Evolutionary conservation across 192 early-diverging fungal species (phyloP).

Genomic region (Coemansia sp.): DNA sequence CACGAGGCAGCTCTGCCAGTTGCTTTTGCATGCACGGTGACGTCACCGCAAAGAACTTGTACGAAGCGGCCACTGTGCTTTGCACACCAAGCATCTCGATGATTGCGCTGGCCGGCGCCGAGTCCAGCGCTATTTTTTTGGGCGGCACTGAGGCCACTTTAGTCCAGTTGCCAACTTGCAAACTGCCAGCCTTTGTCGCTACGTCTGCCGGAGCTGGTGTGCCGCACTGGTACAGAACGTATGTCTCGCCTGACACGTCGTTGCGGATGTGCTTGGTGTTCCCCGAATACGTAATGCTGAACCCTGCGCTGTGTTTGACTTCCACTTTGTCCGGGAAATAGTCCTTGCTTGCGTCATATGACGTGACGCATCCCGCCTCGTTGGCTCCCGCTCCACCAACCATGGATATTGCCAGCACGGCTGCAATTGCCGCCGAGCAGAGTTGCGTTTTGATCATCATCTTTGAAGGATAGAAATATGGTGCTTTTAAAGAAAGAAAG

Average conservation of each 20-base stretch:
- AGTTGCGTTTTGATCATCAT: conserved; percentile 32
- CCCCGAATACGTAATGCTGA: conserved; percentile 60
- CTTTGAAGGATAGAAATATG: not conserved
- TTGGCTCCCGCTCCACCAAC: conserved; percentile 20
- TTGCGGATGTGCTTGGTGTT: conserved; percentile 70
- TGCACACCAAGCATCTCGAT: conserved; percentile 43
- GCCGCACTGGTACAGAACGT: conserved; percentile 73
- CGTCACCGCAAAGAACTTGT: conserved; percentile 40
- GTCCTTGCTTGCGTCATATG: conserved; percentile 32
- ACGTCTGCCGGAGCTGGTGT: conserved; percentile 54
- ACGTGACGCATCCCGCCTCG: conserved; percentile 28
- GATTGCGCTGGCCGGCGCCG: conserved; percentile 46
- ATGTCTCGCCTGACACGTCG: conserved; percentile 54
- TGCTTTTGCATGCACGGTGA: conserved; percentile 57
- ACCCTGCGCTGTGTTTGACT: conserved; percentile 59
- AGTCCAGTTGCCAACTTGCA: conserved; percentile 50
- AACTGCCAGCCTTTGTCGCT: conserved; percentile 42
- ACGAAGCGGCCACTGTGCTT: conserved; percentile 33
- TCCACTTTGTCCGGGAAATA: conserved; percentile 57
- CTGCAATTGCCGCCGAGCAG: conserved; percentile 12
- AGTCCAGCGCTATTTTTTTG: conserved; percentile 39
- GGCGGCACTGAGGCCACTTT: conserved; percentile 46
- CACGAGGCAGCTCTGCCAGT: conserved; percentile 44
- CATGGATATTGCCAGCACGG: conserved; percentile 10
- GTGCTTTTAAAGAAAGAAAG: not conserved